Base-by-base conservation (phyloP, 805 yeast species). In the Saturnispora sekii region DNA sequence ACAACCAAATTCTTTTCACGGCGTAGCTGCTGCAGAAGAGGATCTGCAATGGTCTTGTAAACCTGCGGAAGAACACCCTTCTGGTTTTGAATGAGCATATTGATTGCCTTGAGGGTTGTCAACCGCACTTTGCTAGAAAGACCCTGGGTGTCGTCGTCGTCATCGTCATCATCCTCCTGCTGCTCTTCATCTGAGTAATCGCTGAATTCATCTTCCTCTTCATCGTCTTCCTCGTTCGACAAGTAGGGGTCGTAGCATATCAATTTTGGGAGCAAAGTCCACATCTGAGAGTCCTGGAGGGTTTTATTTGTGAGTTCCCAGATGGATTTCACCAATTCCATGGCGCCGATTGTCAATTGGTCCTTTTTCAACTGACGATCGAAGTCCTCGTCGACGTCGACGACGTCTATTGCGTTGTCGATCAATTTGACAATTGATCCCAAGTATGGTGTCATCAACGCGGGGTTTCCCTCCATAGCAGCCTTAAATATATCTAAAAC, bases 61-160 rank as follows among this genome's bases (percentile, higher is more conserved):
- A 74, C 48, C 2, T 51, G 35, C 5, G 67, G 59, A 14, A 76
- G 53, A 1, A 57, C 45, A 1, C 48, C 43, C 2, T 79, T 75
- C 42, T 63, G 65, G 2, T 55, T 51, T 3, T 53, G 54, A n/a
- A 73, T 60, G 11, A 74, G 46, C 0, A 68, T 54, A 14, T 67
- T 58, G 7, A 73, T 53, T 31, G 78, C 54, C 29, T 61, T 63
- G 6, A 75, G 67, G 0, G 84, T 62, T 43, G 70, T 72, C 35
- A 74, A 64, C 48, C 93, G 65, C 15, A 84, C 61, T 50, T 75
- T 79, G 83, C 89, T 80, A 1, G 81, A 71, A 15, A 56, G 59
- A 18, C 63, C 66, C 35, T 17, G 31, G 17, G 18, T 31, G 16
- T 61, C 64, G 14, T 65, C 67, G 21, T 55, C 59, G 32, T 74